phyloP scores from a whole-genome alignment of 345 rosid species.

The Mallotus nudiflorus region DNA sequence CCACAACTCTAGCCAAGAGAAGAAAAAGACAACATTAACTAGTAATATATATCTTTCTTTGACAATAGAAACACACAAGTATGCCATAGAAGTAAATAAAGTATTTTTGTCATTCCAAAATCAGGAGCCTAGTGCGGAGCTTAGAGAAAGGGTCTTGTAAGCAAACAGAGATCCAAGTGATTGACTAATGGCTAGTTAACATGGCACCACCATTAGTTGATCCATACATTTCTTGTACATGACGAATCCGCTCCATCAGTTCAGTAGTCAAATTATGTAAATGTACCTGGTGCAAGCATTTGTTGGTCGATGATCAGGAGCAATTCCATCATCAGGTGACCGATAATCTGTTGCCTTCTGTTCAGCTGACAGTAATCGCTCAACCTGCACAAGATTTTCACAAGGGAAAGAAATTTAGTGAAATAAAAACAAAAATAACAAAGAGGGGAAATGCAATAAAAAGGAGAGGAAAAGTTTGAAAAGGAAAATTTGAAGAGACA shows the following conservation, averaged over 20 bases:
- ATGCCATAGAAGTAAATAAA: background rate
- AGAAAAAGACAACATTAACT: background rate
- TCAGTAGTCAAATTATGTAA: background rate
- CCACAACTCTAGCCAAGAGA: constrained; percentile 67
- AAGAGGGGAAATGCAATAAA: background rate
- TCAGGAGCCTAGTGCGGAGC: background rate
- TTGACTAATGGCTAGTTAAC: constrained; percentile 1
- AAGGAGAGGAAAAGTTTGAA: no score
- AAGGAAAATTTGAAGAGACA: no score
- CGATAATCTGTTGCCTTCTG: constrained; percentile 91
- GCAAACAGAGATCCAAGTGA: background rate
- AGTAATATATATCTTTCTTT: background rate
- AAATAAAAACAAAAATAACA: background rate
- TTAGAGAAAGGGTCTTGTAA: background rate
- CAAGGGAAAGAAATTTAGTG: constrained; percentile 13
- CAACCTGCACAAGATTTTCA: constrained; percentile 54
- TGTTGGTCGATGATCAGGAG: constrained; percentile 96
- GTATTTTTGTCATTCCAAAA: background rate
- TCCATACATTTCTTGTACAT: background rate
- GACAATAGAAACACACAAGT: background rate
- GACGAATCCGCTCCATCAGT: background rate
- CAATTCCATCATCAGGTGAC: constrained; percentile 93
- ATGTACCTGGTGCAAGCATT: constrained; percentile 89
- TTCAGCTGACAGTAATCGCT: constrained; percentile 87
- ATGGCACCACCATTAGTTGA: background rate